Conservation (phyloP, 2,329 filamentous ascomycete species). For the Clonostachys sp. region DNA sequence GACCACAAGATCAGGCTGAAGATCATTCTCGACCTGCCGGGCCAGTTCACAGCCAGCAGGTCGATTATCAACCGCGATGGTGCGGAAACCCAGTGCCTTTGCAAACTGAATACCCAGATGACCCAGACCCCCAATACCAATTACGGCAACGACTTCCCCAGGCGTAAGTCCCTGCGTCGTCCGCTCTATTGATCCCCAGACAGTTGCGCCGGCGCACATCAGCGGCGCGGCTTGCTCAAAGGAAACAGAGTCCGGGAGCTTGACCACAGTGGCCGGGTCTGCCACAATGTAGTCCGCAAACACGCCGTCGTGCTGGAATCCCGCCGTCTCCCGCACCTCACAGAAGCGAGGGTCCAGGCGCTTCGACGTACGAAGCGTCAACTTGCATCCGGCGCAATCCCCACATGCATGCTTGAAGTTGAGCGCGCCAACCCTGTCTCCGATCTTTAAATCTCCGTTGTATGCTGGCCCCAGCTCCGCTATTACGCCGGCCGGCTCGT, state of each 20-base stretch:
- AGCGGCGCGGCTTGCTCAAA: slow-evolving; percentile 27
- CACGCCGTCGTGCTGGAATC: slow-evolving; percentile 24
- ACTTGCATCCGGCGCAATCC: slow-evolving; percentile 16
- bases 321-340: slow-evolving; percentile 20
- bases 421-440: slow-evolving; percentile 26
- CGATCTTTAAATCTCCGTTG: slow-evolving; percentile 14
- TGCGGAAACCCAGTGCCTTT: slow-evolving; percentile 25
- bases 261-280: slow-evolving; percentile 19
- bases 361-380: slow-evolving; percentile 6
- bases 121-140: slow-evolving; percentile 27
- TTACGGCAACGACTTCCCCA: slow-evolving; percentile 18
- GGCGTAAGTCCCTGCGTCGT: slow-evolving; percentile 13
- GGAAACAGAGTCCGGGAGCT: slow-evolving; percentile 14
- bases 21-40: slow-evolving; percentile 10
- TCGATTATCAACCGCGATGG: slow-evolving; percentile 25
- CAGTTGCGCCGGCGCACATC: slow-evolving; percentile 27
- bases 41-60: slow-evolving; percentile 18
- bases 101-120: slow-evolving; percentile 27
- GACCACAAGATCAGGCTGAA: slow-evolving; percentile 18
- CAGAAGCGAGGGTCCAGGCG: slow-evolving; percentile 21
- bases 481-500: slow-evolving; percentile 26
- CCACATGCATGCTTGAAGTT: slow-evolving; percentile 25
- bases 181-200: slow-evolving; percentile 23
- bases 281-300: slow-evolving; percentile 25
- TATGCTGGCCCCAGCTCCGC: slow-evolving; percentile 16